These are phyloP conservation scores for Fusarium sp. DNA, from an alignment of 2,329 filamentous ascomycete species.

Conservation along the genomic window DNA sequence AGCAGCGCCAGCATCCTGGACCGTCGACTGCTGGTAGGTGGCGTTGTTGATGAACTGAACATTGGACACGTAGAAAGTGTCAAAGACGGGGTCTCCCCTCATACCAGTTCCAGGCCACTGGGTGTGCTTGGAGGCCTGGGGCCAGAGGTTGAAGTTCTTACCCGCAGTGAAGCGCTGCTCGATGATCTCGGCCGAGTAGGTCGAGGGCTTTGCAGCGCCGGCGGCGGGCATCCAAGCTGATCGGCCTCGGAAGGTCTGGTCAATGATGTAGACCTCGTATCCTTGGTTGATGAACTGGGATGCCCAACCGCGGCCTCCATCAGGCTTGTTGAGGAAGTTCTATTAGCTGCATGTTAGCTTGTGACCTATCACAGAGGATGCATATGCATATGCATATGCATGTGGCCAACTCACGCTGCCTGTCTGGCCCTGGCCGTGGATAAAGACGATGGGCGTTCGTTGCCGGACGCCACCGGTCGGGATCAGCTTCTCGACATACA, in stretches of 20 bases:
- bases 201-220: constrained; percentile 22
- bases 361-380: background rate
- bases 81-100: constrained; percentile 31
- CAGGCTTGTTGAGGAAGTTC: constrained; percentile 41
- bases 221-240: constrained; percentile 31
- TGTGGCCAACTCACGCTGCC: constrained; percentile 25
- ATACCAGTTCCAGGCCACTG: constrained; percentile 37
- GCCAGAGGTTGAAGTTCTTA: constrained; percentile 33
- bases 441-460: constrained; percentile 32
- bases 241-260: constrained; percentile 38
- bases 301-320: constrained; percentile 38
- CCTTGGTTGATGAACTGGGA: constrained; percentile 34
- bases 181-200: constrained; percentile 33
- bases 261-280: constrained; percentile 38
- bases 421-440: constrained; percentile 39
- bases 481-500: constrained; percentile 39
- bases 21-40: constrained; percentile 25
- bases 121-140: constrained; percentile 35
- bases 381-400: background rate
- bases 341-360: background rate
- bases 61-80: constrained; percentile 37
- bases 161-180: constrained; percentile 34
- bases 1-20: constrained; percentile 47
- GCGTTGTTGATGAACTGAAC: constrained; percentile 38
- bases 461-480: constrained; percentile 19